Conservation (phyloP, 257 asterid species). For the Ilex aquifolium region DNA sequence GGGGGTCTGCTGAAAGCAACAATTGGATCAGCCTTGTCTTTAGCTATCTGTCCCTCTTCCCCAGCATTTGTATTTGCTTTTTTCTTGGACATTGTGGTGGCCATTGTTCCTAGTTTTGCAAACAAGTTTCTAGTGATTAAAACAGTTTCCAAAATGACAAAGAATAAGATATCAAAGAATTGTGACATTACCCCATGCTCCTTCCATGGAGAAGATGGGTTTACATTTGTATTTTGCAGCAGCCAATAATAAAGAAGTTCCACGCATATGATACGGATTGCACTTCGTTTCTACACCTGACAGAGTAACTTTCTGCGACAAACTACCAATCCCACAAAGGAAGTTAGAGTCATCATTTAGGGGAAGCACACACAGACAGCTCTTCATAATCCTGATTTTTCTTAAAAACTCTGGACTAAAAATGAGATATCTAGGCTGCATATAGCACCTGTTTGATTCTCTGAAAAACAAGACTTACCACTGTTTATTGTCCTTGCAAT, state of each 20-base stretch:
- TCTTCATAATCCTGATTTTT: background rate
- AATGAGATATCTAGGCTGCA: too few relatives aligned
- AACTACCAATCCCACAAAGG: too few relatives aligned
- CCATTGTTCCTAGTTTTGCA: conserved; percentile 24
- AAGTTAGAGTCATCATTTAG: too few relatives aligned
- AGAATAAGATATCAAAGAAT: background rate
- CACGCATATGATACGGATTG: conserved; percentile 12
- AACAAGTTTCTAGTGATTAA: background rate
- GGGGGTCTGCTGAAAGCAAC: conserved; percentile 61
- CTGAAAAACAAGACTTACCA: too few relatives aligned
- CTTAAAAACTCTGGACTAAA: too few relatives aligned
- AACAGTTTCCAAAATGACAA: background rate
- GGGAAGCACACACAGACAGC: background rate
- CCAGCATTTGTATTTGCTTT: conserved; percentile 20
- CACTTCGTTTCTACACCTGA: background rate
- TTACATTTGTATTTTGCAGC: conserved; percentile 8
- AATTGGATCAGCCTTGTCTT: conserved; percentile 28
- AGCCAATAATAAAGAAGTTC: conserved; percentile 9
- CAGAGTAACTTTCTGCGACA: too few relatives aligned
- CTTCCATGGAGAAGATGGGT: conserved; percentile 7
- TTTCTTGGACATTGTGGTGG: conserved; percentile 2
- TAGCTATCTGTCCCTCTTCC: conserved; percentile 12
- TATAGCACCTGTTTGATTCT: too few relatives aligned
- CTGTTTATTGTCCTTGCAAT: too few relatives aligned
- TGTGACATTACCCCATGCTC: conserved; percentile 28